Evolutionary conservation across 2,329 filamentous ascomycete genomes (phyloP).

Genomic region (Colletotrichum liriopes): DNA sequence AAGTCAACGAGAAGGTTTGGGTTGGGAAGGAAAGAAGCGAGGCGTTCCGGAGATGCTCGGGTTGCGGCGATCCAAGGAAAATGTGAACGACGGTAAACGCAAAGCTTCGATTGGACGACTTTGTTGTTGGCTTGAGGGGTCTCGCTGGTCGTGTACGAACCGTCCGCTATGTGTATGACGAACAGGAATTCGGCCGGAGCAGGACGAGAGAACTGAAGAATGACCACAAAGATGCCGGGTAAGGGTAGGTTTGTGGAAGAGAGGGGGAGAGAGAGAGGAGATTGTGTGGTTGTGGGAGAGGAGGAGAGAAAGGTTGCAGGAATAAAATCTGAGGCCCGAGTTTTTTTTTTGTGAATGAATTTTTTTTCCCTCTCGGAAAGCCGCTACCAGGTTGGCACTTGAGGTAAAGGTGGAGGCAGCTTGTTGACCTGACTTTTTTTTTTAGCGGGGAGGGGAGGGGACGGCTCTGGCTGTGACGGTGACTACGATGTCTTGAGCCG

Average conservation of each 20-base stretch:
- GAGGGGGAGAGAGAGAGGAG: constrained; percentile 18
- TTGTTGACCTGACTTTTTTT: constrained; percentile 37
- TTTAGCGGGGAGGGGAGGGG: constrained; percentile 33
- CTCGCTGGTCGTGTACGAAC: constrained; percentile 32
- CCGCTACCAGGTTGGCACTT: constrained; percentile 42
- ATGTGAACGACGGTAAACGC: constrained; percentile 41
- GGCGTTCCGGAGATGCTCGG: constrained; percentile 36
- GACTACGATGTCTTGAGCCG: constrained; percentile 14
- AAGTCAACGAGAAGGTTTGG: constrained; percentile 26
- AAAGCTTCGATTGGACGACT: constrained; percentile 42
- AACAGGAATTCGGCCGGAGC: constrained; percentile 12
- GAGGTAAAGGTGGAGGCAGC: constrained; percentile 40
- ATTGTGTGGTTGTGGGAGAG: constrained; percentile 35
- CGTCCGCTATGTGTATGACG: constrained; percentile 17
- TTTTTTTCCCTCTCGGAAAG: constrained; percentile 43
- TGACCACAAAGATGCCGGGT: constrained; percentile 31
- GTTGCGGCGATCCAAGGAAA: constrained; percentile 40
- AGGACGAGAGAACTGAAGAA: constrained; percentile 28
- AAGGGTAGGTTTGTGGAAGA: constrained; percentile 31
- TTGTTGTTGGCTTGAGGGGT: constrained; percentile 28
- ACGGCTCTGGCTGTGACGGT: constrained; percentile 5
- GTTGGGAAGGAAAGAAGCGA: constrained; percentile 18
- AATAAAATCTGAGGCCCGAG: constrained; percentile 44
- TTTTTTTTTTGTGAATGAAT: constrained; percentile 45
- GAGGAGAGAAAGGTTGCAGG: constrained; percentile 33